These are phyloP conservation scores for Salvia splendens DNA, from an alignment of 257 asterid genomes.

Conservation along the genomic window DNA sequence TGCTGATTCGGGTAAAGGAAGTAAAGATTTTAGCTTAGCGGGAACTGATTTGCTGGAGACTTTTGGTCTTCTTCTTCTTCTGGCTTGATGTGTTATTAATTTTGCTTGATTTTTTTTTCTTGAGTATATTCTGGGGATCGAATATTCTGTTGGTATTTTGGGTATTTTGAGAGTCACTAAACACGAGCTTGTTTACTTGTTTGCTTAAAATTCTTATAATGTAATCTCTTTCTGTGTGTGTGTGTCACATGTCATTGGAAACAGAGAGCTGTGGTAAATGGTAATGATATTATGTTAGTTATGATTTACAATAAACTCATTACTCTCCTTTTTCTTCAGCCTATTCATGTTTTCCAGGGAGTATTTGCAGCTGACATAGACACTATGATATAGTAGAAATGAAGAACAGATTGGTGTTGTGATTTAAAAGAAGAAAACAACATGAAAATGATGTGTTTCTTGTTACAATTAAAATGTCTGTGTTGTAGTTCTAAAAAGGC, in stretches of 20 bases:
- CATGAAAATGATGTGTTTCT: background rate
- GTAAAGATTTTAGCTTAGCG: constrained; percentile 7
- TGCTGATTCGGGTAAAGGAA: constrained; percentile 34
- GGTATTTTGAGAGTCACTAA: too few relatives aligned
- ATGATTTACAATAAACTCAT: too few relatives aligned
- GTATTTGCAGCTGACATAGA: too few relatives aligned
- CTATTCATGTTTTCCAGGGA: too few relatives aligned
- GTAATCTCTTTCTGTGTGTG: background rate
- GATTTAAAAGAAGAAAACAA: background rate
- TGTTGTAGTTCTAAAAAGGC: background rate
- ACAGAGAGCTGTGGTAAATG: background rate
- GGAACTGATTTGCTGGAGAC: background rate
- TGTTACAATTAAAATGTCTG: background rate
- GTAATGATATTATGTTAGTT: too few relatives aligned
- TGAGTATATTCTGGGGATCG: constrained; percentile 7
- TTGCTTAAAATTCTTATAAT: too few relatives aligned
- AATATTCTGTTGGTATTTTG: constrained; percentile 20
- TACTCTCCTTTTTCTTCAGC: too few relatives aligned
- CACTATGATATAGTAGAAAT: background rate
- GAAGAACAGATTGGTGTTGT: background rate
- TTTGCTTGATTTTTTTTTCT: background rate
- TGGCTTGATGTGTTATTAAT: background rate
- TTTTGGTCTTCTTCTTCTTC: background rate
- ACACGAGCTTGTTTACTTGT: too few relatives aligned
- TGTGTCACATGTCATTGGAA: background rate